A percentile compares a stretch with the other conserved stretches of the same genome.
Conservation (phyloP, 2,329 filamentous ascomycete genomes). For the Monilinia laxa region DNA sequence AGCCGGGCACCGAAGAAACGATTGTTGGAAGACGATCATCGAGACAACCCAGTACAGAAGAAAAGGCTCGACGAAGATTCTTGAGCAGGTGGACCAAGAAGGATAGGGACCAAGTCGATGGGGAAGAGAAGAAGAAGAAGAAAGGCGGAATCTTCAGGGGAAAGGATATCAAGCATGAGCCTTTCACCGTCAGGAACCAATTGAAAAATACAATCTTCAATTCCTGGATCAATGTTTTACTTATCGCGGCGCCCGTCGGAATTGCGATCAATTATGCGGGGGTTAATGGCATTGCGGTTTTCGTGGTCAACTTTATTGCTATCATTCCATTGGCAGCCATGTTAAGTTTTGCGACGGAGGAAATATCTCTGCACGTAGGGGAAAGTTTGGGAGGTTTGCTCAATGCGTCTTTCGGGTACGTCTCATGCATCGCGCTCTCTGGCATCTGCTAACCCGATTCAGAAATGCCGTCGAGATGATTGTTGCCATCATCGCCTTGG, state of each 20-base stretch:
- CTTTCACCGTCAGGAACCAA: constrained; percentile 63
- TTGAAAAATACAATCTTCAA: constrained; percentile 72
- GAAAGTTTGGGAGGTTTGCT: constrained; percentile 86
- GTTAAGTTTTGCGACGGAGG: constrained; percentile 85
- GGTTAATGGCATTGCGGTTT: constrained; percentile 63
- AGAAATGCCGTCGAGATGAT: constrained; percentile 87
- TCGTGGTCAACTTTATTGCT: constrained; percentile 89
- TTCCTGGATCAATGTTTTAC: constrained; percentile 83
- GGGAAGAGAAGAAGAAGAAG: constrained; percentile 31
- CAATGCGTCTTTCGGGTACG: constrained; percentile 84
- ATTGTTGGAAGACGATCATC: constrained; percentile 24
- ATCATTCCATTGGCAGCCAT: constrained; percentile 88
- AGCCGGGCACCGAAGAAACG: constrained; percentile 28
- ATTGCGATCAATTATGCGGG: constrained; percentile 69
- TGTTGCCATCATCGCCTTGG: constrained; percentile 79
- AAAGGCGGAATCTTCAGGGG: constrained; percentile 37
- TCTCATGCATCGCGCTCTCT: constrained; percentile 24
- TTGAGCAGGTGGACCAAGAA: constrained; percentile 25
- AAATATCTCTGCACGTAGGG: constrained; percentile 77
- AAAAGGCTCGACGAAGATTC: constrained; percentile 31
- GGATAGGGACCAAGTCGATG: constrained; percentile 24
- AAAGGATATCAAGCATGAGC: constrained; percentile 46
- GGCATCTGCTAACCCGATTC: constrained; percentile 33
- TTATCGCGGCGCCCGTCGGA: constrained; percentile 76
- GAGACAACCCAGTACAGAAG: constrained; percentile 28